phyloP scores from a whole-genome alignment of 768 basidiomycete genomes.

The Leccinellum luteum region DNA sequence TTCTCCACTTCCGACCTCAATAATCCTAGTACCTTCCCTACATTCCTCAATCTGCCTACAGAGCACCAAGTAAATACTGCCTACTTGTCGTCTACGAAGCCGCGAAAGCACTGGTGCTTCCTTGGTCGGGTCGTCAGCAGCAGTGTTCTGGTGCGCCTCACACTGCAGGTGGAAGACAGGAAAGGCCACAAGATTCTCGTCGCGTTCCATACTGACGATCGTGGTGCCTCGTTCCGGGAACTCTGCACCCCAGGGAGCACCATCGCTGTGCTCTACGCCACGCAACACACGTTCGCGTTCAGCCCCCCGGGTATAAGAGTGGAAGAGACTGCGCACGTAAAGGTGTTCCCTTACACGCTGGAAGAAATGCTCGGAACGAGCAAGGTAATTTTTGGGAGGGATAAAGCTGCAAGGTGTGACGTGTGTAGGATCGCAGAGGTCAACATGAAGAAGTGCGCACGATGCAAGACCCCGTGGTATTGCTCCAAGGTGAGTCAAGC shows the following conservation, averaged over 20 bases:
- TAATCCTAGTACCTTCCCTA: slow-evolving; percentile 20
- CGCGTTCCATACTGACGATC: slow-evolving; percentile 33
- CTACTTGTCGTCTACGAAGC: slow-evolving; percentile 23
- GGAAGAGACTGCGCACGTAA: slow-evolving; percentile 24
- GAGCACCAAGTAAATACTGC: slow-evolving; percentile 19
- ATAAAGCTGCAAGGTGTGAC: slow-evolving; percentile 21
- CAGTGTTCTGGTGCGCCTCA: slow-evolving; percentile 26
- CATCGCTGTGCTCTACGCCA: slow-evolving; percentile 31
- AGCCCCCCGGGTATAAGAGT: slow-evolving; percentile 28
- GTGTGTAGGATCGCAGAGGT: slow-evolving; percentile 18
- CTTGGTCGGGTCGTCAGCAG: slow-evolving; percentile 27
- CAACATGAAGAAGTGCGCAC: slow-evolving; percentile 24
- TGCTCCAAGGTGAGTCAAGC: slow-evolving; percentile 27
- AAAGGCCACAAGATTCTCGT: slow-evolving; percentile 23
- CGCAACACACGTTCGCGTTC: slow-evolving; percentile 29
- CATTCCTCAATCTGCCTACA: slow-evolving; percentile 22
- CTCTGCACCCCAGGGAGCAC: slow-evolving; percentile 27
- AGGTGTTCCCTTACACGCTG: slow-evolving; percentile 27
- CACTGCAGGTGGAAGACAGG: slow-evolving; percentile 29
- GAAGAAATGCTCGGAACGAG: slow-evolving; percentile 28
- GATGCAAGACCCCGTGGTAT: slow-evolving; percentile 29
- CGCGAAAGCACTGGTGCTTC: slow-evolving; percentile 32
- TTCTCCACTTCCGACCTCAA: slow-evolving; percentile 28
- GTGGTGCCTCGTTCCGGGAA: slow-evolving; percentile 21
- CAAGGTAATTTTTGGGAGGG: slow-evolving; percentile 19